These are phyloP conservation scores for Clarireedia hainanense DNA, from an alignment of 2,329 filamentous ascomycete species.

Conservation along the genomic window DNA sequence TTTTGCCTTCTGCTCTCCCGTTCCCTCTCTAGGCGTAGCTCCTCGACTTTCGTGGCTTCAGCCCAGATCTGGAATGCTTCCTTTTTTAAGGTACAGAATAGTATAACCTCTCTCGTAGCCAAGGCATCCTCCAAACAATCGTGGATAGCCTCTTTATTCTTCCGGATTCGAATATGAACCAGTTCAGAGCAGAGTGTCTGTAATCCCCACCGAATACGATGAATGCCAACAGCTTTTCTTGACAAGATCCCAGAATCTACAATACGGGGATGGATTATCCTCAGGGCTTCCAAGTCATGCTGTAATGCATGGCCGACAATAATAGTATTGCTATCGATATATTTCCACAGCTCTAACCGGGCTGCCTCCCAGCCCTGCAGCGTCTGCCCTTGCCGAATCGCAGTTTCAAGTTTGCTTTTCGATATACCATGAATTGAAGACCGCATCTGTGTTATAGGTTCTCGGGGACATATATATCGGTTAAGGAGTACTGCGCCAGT, in stretches of 20 bases:
- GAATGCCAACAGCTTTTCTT: constrained; percentile 27
- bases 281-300: constrained; percentile 37
- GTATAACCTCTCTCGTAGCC: constrained; percentile 39
- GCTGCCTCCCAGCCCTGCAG: constrained; percentile 37
- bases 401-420: constrained; percentile 25
- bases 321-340: constrained; percentile 37
- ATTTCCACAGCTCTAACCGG: constrained; percentile 34
- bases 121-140: constrained; percentile 42
- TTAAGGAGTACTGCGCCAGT: constrained; percentile 40
- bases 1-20: constrained; percentile 3
- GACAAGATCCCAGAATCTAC: constrained; percentile 39
- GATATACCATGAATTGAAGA: constrained; percentile 35
- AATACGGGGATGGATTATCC: constrained; percentile 35
- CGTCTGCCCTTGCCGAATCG: constrained; percentile 25
- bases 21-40: constrained; percentile 12
- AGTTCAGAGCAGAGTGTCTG: constrained; percentile 31
- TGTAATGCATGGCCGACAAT: constrained; percentile 41
- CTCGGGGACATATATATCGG: constrained; percentile 33
- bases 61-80: constrained; percentile 32
- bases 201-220: constrained; percentile 30
- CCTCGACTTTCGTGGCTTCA: constrained; percentile 14
- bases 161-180: constrained; percentile 32
- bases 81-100: constrained; percentile 38
- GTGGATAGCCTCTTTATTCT: constrained; percentile 32
- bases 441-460: constrained; percentile 32